Evolutionary conservation across 2,329 filamentous ascomycete genomes (phyloP), one percentile per base, ranked within the genome.

Genomic region (Ophiostoma quercus): DNA sequence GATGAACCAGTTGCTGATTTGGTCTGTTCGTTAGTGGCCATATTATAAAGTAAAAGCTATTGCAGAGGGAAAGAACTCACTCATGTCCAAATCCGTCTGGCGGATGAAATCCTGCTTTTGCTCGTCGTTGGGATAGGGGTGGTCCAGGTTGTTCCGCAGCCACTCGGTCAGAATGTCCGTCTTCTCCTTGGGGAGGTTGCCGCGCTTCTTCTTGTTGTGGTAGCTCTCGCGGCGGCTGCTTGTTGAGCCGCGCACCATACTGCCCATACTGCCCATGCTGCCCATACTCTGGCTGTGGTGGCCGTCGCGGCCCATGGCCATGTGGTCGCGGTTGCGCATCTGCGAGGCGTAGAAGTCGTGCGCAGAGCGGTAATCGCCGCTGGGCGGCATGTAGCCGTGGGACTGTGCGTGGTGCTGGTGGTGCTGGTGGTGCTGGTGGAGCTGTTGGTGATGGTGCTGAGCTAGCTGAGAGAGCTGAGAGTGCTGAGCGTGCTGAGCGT

Each of bases 161-260:
- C 93, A 97, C 0, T 86, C 82, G 69, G 91, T 87, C 57, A 97
- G 82, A 74, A 91, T 89, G 76, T 94, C 91, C 0, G 92, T 97
- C 0, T 92, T 92, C 69, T 93, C 90, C 77, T 96, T 96, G n/a
- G 93, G 93, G 2, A 97, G 83, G 76, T 97, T 97, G 1, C 93
- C 93, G 54, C 93, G 85, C 68, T 92, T 84, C 77, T 87, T 89
- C 41, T 86, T 80, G 73, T 25, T 57, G 2, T 83, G 83, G 62
- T 37, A 37, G 62, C 62, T 39, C 7, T 22, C 34, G 6, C 32
- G 32, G 16, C 62, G 60, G 29, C 29, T 16, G 60, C 11, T 19
- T 60, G 54, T 14, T 22, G 25, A 29, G 25, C 25, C 25, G 25
- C 25, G 25, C 25, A 29, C 25, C 25, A 29, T 29, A 29, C 25